Conservation (phyloP, 225 moss, liverwort and hornwort genomes). For the Neckera pumila region DNA sequence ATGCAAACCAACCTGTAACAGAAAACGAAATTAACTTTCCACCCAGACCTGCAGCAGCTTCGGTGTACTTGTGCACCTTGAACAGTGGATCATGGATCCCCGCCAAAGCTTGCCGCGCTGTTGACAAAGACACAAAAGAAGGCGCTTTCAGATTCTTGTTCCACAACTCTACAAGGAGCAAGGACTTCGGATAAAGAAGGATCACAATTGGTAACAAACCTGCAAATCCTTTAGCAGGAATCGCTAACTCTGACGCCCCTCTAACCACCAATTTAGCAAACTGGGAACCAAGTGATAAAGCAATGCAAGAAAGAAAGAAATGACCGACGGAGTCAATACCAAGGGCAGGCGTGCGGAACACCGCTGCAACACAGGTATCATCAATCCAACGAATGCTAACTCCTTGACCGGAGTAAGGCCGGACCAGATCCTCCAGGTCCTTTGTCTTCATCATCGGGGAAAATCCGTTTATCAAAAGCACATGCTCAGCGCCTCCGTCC, state of each 20-base stretch:
- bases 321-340: slow-evolving; percentile 29
- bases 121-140: not conserved
- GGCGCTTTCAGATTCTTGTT: not conserved
- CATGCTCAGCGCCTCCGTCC: slow-evolving; percentile 72
- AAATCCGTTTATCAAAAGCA: slow-evolving; percentile 64
- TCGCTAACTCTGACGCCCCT: not conserved
- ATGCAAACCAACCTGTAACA: slow-evolving; percentile 14
- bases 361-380: slow-evolving; percentile 57
- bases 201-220: not conserved
- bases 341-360: slow-evolving; percentile 71
- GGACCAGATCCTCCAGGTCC: slow-evolving; percentile 75
- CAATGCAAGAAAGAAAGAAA: not conserved
- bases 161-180: not conserved
- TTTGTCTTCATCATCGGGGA: slow-evolving; percentile 53
- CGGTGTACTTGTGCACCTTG: slow-evolving; percentile 47
- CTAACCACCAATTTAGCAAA: not conserved
- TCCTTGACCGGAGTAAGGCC: slow-evolving; percentile 54
- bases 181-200: not conserved
- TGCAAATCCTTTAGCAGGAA: not conserved
- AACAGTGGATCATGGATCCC: slow-evolving; percentile 65
- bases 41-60: slow-evolving; percentile 28
- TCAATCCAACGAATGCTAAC: slow-evolving; percentile 69
- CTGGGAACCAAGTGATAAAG: not conserved
- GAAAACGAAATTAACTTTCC: slow-evolving; percentile 17
- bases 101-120: slow-evolving; percentile 72